Conservation (phyloP, 352 stramenopile species). For the Sclerospora graminicola region DNA sequence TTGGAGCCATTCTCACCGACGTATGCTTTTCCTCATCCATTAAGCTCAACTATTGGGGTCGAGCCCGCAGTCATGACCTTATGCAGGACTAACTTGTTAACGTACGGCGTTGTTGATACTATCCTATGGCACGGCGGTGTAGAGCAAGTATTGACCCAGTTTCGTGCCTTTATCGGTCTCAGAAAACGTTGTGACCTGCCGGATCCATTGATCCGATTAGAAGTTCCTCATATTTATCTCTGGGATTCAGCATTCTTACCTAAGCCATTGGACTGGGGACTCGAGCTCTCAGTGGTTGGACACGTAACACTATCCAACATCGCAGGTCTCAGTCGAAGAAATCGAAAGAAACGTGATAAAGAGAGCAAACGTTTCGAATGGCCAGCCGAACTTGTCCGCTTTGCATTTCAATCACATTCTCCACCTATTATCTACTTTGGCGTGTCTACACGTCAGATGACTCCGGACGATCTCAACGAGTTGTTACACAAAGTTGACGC, state of each 20-base stretch:
- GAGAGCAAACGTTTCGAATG: conserved; percentile 11
- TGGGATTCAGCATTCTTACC: conserved; percentile 30
- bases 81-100: conserved; percentile 27
- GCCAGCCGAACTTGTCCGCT: conserved; percentile 3
- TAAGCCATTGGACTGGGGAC: conserved; percentile 33
- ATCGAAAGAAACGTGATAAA: conserved; percentile 10
- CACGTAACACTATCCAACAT: conserved; percentile 15
- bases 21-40: conserved; percentile 29
- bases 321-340: conserved; percentile 11
- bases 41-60: neutral
- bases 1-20: conserved; percentile 31
- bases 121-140: too few species aligned
- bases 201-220: conserved; percentile 17
- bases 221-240: conserved; percentile 39
- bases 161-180: conserved; percentile 34
- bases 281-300: conserved; percentile 27
- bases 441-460: conserved; percentile 23
- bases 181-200: conserved; percentile 14
- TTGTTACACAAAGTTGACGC: conserved; percentile 26
- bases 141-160: conserved; percentile 13
- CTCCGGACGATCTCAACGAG: conserved; percentile 14
- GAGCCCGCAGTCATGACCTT: conserved; percentile 21
- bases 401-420: conserved; percentile 11
- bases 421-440: conserved; percentile 35
- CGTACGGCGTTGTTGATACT: conserved; percentile 24